Conservation (phyloP, 78 protist species). For the Pigoraptor vietnamica region DNA sequence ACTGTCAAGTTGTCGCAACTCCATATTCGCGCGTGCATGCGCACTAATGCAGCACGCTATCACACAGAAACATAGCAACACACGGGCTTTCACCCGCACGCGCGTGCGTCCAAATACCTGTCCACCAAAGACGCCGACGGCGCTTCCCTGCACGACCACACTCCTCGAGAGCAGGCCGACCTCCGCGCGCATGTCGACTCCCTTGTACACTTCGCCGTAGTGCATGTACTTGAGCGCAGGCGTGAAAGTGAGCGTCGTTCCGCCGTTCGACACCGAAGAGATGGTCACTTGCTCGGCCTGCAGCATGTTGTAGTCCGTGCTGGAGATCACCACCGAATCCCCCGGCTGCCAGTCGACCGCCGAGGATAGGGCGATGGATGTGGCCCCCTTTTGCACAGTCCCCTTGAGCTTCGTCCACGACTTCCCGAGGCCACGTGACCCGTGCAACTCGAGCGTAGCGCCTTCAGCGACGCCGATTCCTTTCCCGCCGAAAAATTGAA, state of each 20-base stretch:
- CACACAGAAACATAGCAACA: no score
- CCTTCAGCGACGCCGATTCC: neutral
- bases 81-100: no score
- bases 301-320: slow-evolving; percentile 6
- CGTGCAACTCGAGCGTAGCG: neutral
- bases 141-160: neutral
- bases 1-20: no score
- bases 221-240: neutral
- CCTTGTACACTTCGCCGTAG: neutral
- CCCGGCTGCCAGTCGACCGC: slow-evolving; percentile 42
- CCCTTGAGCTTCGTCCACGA: neutral
- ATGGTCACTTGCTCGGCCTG: slow-evolving; percentile 18
- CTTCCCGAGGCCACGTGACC: neutral
- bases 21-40: no score
- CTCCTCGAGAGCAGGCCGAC: neutral
- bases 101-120: no score
- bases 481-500: neutral
- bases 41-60: no score
- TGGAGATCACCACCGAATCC: slow-evolving; percentile 15
- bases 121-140: neutral
- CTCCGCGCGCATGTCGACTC: neutral
- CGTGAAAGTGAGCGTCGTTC: neutral
- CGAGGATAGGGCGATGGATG: neutral
- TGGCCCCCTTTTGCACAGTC: neutral
- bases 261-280: neutral